Evolutionary conservation across 139 green algal genomes (phyloP).

Genomic region (Helicosporidium sp.): DNA sequence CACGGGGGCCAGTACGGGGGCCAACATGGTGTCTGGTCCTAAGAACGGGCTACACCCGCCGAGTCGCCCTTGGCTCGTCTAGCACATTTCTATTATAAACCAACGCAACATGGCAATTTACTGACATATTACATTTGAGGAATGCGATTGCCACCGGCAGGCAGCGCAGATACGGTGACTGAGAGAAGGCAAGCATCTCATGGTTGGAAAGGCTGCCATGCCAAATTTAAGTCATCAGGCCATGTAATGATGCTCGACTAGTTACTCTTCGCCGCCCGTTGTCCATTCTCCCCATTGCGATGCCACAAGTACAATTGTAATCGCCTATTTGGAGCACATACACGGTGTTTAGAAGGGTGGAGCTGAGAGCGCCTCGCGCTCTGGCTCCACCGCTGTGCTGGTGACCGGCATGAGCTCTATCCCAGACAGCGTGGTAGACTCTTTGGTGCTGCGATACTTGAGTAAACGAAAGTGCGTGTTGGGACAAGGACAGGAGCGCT

Average conservation of each 20-base stretch:
- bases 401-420: no score
- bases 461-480: neutral
- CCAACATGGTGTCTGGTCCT: neutral
- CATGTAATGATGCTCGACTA: no score
- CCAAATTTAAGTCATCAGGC: neutral
- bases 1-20: constrained; percentile 12
- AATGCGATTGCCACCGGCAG: neutral
- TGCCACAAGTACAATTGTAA: neutral
- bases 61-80: neutral
- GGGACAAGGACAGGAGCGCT: no score
- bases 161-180: no score
- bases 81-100: neutral
- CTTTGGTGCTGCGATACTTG: neutral
- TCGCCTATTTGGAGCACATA: neutral
- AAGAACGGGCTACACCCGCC: neutral
- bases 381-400: no score
- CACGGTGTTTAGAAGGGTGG: no score
- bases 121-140: neutral
- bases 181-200: no score
- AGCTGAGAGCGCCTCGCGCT: no score
- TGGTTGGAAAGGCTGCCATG: neutral
- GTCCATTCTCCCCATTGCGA: neutral
- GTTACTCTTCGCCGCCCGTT: neutral
- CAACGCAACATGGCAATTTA: neutral
- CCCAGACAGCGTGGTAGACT: neutral